Conservation (phyloP, 345 rosid species). For the Hevea brasiliensis region DNA sequence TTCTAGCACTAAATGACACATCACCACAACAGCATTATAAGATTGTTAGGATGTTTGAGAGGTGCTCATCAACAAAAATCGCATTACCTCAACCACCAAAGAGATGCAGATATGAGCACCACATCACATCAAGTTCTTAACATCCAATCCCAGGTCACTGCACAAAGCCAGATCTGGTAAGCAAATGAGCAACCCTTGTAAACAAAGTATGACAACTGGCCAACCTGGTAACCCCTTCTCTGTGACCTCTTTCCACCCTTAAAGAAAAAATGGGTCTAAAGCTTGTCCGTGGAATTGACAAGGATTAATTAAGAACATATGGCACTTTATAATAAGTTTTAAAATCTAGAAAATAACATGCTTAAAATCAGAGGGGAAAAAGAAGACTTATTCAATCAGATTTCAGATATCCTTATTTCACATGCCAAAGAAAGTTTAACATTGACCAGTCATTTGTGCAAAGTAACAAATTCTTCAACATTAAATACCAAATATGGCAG, state of each 20-base stretch:
- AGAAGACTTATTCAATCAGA: too few relatives aligned
- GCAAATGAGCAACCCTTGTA: slow-evolving; percentile 59
- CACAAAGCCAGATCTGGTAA: slow-evolving; percentile 85
- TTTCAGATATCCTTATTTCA: background rate
- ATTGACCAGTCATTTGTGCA: background rate
- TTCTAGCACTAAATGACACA: slow-evolving; percentile 28
- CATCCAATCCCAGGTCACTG: slow-evolving; percentile 72
- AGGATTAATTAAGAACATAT: background rate
- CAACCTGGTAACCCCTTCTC: slow-evolving; percentile 27
- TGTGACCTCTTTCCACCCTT: slow-evolving; percentile 19
- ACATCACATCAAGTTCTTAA: slow-evolving; percentile 80
- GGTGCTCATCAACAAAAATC: slow-evolving; percentile 43
- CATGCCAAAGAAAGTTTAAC: background rate
- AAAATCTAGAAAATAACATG: background rate
- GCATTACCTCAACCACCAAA: slow-evolving; percentile 52
- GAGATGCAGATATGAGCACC: slow-evolving; percentile 57
- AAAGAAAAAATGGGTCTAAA: background rate
- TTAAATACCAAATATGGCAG: background rate
- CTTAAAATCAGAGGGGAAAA: background rate
- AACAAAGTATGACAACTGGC: slow-evolving; percentile 38
- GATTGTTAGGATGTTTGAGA: slow-evolving; percentile 21
- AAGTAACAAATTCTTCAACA: background rate
- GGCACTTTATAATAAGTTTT: too few relatives aligned
- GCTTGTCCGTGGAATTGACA: background rate
- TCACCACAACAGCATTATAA: slow-evolving; percentile 20